Base-by-base conservation (phyloP, 2,329 filamentous ascomycete species). In the Neonectria ditissima region DNA sequence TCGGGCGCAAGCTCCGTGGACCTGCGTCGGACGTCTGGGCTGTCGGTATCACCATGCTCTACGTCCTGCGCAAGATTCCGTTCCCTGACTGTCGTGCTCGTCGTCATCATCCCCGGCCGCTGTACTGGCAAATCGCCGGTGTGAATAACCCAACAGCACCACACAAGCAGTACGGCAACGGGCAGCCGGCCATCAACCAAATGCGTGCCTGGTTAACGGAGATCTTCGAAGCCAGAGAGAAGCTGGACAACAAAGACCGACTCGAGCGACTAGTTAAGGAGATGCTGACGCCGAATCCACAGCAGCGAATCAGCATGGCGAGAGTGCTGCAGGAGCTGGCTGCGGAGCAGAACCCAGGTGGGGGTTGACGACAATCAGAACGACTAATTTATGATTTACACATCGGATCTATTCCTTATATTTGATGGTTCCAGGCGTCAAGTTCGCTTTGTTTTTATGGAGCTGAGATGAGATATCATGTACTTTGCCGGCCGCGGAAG, bases 71-170 rank as follows among this genome's bases (percentile, higher is more conserved):
- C 66, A 86, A 86, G 75, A 85, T 88, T 37, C 71, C 82, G 1
- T 86, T 87, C 59, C 86, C 86, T 1, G 86, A 88, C 65, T 77
- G 75, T 34, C 82, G 86, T 20, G 83, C 80, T 4, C 76, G 82
- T 26, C 80, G 80, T 55, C 78, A 80, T 1, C 83, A 86, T 61
- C 80, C 82, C 0, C 80, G 80, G 59, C 83, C 83, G 28, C 76
- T 88, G 20, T 87, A 87, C 75, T 89, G 86, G 86, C 79, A 82
- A 71, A 88, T 89, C 65, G 84, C 84, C 1, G 84, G 86, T 41
- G 77, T 88, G 43, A 86, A 88, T 74, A 81, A 78, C 59, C 77
- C 71, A 62, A 72, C 58, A 62, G 34, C 68, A 5, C 69, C 74
- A 2, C 51, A 76, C 60, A 76, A 76, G 65, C 77, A 78, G 58